Percentiles rank a stretch among this genome's conserved stretches.
Evolutionary conservation across 1,284 basidiomycete species (phyloP).

Genomic region (Rhodotorula sp.): DNA sequence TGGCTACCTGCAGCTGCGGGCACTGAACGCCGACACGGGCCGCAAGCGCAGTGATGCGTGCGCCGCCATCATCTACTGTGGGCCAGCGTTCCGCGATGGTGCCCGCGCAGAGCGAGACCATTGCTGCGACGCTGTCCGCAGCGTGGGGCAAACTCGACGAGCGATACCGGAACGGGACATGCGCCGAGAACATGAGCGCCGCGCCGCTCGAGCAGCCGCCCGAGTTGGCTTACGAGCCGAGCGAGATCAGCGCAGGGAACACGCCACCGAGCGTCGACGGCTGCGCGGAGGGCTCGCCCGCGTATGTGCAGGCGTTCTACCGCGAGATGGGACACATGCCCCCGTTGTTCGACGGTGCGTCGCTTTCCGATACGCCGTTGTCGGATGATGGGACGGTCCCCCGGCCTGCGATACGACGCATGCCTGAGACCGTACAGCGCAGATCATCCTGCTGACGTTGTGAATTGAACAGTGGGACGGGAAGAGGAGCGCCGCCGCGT

Average conservation of each 20-base stretch:
- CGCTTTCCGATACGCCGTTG: neutral
- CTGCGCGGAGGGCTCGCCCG: neutral
- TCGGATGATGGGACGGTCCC: no score
- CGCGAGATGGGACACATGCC: neutral
- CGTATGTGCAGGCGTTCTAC: neutral
- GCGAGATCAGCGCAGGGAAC: neutral
- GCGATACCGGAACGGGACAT: neutral
- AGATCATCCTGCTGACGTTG: no score
- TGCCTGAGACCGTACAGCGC: no score
- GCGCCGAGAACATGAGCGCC: neutral
- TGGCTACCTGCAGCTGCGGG: no score
- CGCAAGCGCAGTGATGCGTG: no score
- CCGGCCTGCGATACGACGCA: no score
- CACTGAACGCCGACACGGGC: no score
- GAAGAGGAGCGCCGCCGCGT: slow-evolving; percentile 6
- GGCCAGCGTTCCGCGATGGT: no score
- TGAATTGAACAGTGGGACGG: neutral
- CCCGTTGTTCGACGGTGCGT: neutral
- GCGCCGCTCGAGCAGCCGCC: neutral
- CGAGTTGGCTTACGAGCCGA: neutral
- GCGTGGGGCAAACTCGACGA: neutral
- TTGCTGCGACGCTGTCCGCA: no score
- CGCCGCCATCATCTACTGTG: no score
- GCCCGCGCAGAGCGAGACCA: no score
- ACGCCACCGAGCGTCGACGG: neutral